Evolutionary conservation across 257 asterid genomes (phyloP), one percentile per base, ranked within the genome.

Genomic region (Nicotiana tabacum): DNA sequence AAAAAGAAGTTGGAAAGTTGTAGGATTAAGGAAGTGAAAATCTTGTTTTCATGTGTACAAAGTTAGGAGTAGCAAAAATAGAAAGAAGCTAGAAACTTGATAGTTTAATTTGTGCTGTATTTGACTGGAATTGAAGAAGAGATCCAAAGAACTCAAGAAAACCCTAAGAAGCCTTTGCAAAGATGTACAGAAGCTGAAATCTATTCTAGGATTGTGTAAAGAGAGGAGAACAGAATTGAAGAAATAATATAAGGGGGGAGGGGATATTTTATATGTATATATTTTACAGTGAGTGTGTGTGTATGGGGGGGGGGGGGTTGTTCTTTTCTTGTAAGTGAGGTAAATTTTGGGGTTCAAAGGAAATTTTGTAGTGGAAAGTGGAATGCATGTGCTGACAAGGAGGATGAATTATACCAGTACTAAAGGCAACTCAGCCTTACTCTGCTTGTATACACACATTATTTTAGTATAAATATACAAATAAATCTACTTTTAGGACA

Each of bases 311-410:
- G 32, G 5, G 64, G 5, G 66, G 81, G 48, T 18, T 88, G 62
- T 87, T 91, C 90, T 93, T 85, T 91, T 91, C 81, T 93, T 92
- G 91, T 94, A 32, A 87, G 85, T 83, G 89, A 90, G 95, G 81
- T 87, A 92, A 80, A 29, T 55, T 85, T 82, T 86, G 93, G 92
- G 90, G 89, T 90, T 86, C 83, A 88, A 81, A 86, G 66, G 35
- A 83, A 84, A 74, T 85, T 77, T 78, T 76, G 87, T 57, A 82
- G 92, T 85, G 86, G 93, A 91, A 93, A 93, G 97, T 92, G 97
- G 98, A 89, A 87, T 89, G 95, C 97, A 91, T 90, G 95, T 90
- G 94, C 61, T 91, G 94, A 89, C 90, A 69, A 88, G 92, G 91
- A 88, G 85, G 90, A 87, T 56, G 92, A 90, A 84, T 77, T 83